Conservation (phyloP, 306 rosid species). For the Prunus padus region DNA sequence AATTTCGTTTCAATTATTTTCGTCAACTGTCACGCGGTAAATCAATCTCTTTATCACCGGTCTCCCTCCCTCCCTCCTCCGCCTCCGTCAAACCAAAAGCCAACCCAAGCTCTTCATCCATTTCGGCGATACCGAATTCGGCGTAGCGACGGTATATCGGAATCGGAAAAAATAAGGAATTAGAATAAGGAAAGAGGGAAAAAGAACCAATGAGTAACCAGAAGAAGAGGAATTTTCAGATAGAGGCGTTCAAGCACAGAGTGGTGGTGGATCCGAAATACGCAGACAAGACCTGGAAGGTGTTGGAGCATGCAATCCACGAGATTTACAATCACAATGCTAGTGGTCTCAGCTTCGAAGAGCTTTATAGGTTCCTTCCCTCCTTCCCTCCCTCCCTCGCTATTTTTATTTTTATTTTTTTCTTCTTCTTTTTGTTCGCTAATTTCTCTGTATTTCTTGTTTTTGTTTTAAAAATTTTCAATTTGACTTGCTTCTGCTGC, state of each 20-base stretch:
- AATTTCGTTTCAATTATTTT: background rate
- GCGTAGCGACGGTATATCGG: background rate
- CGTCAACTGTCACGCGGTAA: background rate
- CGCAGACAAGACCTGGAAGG: conserved; percentile 91
- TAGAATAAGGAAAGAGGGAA: background rate
- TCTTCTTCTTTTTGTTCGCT: background rate
- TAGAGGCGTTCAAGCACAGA: conserved; percentile 91
- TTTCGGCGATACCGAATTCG: background rate
- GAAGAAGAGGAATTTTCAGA: conserved; percentile 91
- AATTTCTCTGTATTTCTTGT: background rate
- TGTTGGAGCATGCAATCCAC: conserved; percentile 77
- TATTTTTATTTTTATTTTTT: too few relatives aligned
- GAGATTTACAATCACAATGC: conserved; percentile 97
- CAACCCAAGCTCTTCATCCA: background rate
- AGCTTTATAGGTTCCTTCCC: conserved; percentile 76
- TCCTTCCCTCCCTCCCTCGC: conserved; percentile 11
- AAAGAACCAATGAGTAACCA: conserved; percentile 66
- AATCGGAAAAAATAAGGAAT: too few relatives aligned
- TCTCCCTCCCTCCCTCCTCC: background rate
- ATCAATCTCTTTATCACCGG: background rate
- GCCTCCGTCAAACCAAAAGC: background rate
- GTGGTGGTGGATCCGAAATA: conserved; percentile 96
- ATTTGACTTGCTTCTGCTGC: background rate
- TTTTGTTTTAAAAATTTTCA: background rate
- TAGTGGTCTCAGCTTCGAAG: conserved; percentile 95